Percentiles rank a stretch among this genome's conserved stretches.
These are phyloP conservation scores for Kodamaea sp. DNA, from an alignment of 1,139 yeast genomes.

Conservation along the genomic window DNA sequence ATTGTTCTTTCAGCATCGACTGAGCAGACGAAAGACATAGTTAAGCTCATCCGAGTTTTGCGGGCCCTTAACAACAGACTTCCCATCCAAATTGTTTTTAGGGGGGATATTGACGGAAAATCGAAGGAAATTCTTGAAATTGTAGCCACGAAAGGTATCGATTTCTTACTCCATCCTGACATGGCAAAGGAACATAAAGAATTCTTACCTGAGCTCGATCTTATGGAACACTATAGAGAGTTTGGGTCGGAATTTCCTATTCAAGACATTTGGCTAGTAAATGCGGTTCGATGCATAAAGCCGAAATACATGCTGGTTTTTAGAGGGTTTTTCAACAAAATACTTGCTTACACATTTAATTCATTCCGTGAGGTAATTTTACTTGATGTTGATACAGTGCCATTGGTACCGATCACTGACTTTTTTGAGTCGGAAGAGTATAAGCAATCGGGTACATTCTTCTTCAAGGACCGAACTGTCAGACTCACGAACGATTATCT, in stretches of 20 bases:
- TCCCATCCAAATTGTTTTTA: constrained; percentile 42
- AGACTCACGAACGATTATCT: constrained; percentile 45
- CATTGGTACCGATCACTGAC: constrained; percentile 35
- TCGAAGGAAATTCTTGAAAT: constrained; percentile 21
- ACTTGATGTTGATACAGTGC: constrained; percentile 59
- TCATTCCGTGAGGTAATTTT: constrained; percentile 53
- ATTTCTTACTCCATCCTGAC: constrained; percentile 24
- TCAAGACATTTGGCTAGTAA: constrained; percentile 51
- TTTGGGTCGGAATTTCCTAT: constrained; percentile 42
- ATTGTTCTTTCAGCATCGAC: constrained; percentile 42
- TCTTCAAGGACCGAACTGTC: constrained; percentile 41
- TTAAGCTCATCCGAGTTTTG: constrained; percentile 36
- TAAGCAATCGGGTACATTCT: constrained; percentile 31
- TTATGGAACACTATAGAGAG: constrained; percentile 18
- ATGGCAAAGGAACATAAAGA: constrained; percentile 15
- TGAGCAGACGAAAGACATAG: constrained; percentile 34
- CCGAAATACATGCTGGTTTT: constrained; percentile 31
- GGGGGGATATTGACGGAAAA: constrained; percentile 32
- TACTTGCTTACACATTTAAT: constrained; percentile 48
- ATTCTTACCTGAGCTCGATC: constrained; percentile 25
- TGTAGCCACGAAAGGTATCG: constrained; percentile 38
- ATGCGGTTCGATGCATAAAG: constrained; percentile 32
- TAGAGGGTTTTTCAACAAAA: constrained; percentile 47
- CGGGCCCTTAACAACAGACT: constrained; percentile 41
- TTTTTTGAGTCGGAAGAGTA: constrained; percentile 36